Conservation (phyloP, 495 filamentous ascomycete species). For the Aspergillus heteromorphus region DNA sequence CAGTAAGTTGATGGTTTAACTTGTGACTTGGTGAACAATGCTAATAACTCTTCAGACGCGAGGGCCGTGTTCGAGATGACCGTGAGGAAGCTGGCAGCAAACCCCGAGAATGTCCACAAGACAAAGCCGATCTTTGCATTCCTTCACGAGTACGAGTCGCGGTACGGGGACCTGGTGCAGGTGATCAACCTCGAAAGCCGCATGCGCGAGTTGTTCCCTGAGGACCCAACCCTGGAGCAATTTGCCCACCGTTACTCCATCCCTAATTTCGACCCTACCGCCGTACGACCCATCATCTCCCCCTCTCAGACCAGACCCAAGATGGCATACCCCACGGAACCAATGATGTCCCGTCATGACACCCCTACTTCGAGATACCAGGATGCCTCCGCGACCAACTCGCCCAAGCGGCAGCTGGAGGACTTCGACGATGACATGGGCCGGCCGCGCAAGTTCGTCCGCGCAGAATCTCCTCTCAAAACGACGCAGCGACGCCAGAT, state of each 20-base stretch:
- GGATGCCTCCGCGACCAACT: slow-evolving; percentile 51
- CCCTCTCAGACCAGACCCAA: slow-evolving; percentile 70
- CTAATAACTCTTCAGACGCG: slow-evolving; percentile 59
- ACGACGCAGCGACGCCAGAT: slow-evolving; percentile 74
- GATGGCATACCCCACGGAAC: slow-evolving; percentile 19
- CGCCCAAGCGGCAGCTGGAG: slow-evolving; percentile 74
- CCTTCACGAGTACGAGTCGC: slow-evolving; percentile 92
- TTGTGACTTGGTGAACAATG: neutral
- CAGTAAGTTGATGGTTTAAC: slow-evolving; percentile 54
- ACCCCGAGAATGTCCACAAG: slow-evolving; percentile 64
- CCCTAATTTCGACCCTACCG: slow-evolving; percentile 67
- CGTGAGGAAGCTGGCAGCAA: slow-evolving; percentile 68
- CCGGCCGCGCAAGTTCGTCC: slow-evolving; percentile 73
- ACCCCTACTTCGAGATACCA: slow-evolving; percentile 49
- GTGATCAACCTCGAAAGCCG: slow-evolving; percentile 85
- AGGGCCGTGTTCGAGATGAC: slow-evolving; percentile 91
- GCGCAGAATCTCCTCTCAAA: slow-evolving; percentile 84
- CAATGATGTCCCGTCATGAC: slow-evolving; percentile 43
- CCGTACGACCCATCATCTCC: slow-evolving; percentile 76
- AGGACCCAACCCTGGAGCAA: slow-evolving; percentile 67
- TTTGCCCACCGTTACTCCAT: slow-evolving; percentile 73
- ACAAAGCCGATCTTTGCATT: slow-evolving; percentile 79
- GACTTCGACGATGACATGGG: slow-evolving; percentile 63
- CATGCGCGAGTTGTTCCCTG: slow-evolving; percentile 87
- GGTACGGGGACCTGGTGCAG: slow-evolving; percentile 84